Evolutionary conservation across 139 green algal genomes (phyloP), one percentile per base, ranked within the genome.

Genomic region (Trebouxia sp.): DNA sequence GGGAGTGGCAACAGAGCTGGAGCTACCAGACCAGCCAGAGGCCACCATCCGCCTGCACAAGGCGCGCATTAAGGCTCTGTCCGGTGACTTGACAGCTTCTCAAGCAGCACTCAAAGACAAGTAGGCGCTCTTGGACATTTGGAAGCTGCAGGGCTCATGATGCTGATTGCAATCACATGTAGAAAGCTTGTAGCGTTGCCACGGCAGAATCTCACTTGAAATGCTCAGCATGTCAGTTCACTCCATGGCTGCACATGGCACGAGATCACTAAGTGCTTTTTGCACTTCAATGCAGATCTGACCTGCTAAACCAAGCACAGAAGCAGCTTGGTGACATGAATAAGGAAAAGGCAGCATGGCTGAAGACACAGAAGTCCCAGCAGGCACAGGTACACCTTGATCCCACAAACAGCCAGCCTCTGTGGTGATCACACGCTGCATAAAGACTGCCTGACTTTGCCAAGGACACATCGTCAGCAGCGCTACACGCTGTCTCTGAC

Each of bases 31-130:
- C 0, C 80, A 90, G 48, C 76, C 83, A 42, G 82, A 88, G 28
- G 85, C 85, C 8, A 86, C 82, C 5, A 38, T 92, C 5, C 77
- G 88, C 55, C 78, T 94, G 47, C 88, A 92, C 55, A 92, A 90
- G 41, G 87, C 87, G 5, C 81, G 86, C 38, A 81, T 92, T 8
- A 74, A 75, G 58, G 82, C 83, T 11, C 80, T 92, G 38, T 82
- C 88, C 39, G 81, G 86, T 15, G 87, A 91, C 38, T 39, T 93
- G 48, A 26, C 35, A n/a, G 53, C 50, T 28, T 35, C 35, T 24
- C 75, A 74, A 22, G 51, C 35, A 8, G 28, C 38, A 22, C 53
- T 80, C 4, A 80, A 72, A 15, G 37, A 80, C 28, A 79, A 35
- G 69, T 56, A 37, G 1, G 32, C 14, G 28, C 32, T n/a, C 20